These are phyloP conservation scores for Chaetomidium leptoderma DNA, from an alignment of 495 filamentous ascomycete species.

Conservation along the genomic window DNA sequence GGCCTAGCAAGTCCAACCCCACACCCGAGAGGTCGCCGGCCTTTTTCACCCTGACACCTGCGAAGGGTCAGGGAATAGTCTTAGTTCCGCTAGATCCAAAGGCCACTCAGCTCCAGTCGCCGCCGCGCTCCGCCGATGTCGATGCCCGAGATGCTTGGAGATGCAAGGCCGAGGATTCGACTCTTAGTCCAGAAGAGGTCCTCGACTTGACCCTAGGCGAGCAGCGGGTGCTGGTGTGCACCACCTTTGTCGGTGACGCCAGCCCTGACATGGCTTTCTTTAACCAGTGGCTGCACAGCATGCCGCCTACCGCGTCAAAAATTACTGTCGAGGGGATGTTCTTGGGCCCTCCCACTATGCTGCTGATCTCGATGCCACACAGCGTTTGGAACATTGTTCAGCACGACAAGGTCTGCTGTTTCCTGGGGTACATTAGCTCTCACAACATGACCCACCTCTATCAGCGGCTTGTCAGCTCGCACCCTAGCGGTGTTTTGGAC, in stretches of 20 bases:
- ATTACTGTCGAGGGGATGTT: slow-evolving; percentile 57
- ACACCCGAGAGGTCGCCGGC: slow-evolving; percentile 42
- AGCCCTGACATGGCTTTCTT: slow-evolving; percentile 55
- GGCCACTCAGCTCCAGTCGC: slow-evolving; percentile 39
- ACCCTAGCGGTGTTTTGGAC: slow-evolving; percentile 34
- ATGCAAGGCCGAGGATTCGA: slow-evolving; percentile 33
- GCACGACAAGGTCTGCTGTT: slow-evolving; percentile 55
- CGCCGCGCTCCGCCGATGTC: slow-evolving; percentile 36
- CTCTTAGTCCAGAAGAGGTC: slow-evolving; percentile 39
- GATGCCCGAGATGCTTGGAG: slow-evolving; percentile 31
- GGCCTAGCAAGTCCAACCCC: slow-evolving; percentile 34
- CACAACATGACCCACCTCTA: slow-evolving; percentile 57
- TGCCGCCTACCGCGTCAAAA: slow-evolving; percentile 44
- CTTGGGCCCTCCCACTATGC: slow-evolving; percentile 52
- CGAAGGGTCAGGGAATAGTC: slow-evolving; percentile 44
- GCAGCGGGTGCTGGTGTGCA: slow-evolving; percentile 51
- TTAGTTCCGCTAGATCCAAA: slow-evolving; percentile 42
- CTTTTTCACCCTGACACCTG: slow-evolving; percentile 46
- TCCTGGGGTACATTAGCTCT: slow-evolving; percentile 52
- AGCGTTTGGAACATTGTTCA: slow-evolving; percentile 53
- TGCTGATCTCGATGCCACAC: slow-evolving; percentile 54
- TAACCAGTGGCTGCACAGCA: slow-evolving; percentile 53
- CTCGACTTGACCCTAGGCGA: slow-evolving; percentile 51
- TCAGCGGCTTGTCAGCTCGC: slow-evolving; percentile 46
- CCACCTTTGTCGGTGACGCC: slow-evolving; percentile 53